phyloP scores from a whole-genome alignment of 2,329 filamentous ascomycete species.

The Tolypocladium endophyticum region DNA sequence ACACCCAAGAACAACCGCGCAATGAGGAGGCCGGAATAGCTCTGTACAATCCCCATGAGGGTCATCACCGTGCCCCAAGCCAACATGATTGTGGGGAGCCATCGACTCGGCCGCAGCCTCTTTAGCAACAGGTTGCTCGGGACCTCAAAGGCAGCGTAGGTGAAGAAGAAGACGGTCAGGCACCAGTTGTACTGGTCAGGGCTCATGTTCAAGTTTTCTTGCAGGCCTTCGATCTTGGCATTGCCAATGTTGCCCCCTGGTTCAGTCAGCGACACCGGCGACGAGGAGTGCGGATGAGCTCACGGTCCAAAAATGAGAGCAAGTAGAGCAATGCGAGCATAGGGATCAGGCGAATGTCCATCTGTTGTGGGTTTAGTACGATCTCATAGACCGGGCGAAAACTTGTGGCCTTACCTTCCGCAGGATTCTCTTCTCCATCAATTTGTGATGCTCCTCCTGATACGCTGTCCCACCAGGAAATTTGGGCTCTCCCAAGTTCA shows the following conservation, averaged over 20 bases:
- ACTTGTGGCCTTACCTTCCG: constrained; percentile 33
- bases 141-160: constrained; percentile 66
- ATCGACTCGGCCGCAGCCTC: constrained; percentile 59
- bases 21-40: constrained; percentile 34
- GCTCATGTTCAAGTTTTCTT: constrained; percentile 45
- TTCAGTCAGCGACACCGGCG: neutral
- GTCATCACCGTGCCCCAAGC: constrained; percentile 41
- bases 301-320: constrained; percentile 56
- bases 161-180: constrained; percentile 65
- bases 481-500: neutral
- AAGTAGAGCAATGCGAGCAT: constrained; percentile 59
- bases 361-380: constrained; percentile 19
- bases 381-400: no score
- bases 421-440: constrained; percentile 42
- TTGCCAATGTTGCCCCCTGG: constrained; percentile 52
- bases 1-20: constrained; percentile 51
- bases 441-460: neutral
- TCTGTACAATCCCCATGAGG: constrained; percentile 40
- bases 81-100: constrained; percentile 68
- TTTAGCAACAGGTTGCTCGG: constrained; percentile 73
- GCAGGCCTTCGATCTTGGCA: constrained; percentile 52
- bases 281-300: neutral
- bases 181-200: constrained; percentile 61
- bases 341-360: constrained; percentile 42
- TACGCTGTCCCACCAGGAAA: no score